Evolutionary conservation across 345 rosid genomes (phyloP), one percentile per base, ranked within the genome.

Genomic region (Arabis alpina): DNA sequence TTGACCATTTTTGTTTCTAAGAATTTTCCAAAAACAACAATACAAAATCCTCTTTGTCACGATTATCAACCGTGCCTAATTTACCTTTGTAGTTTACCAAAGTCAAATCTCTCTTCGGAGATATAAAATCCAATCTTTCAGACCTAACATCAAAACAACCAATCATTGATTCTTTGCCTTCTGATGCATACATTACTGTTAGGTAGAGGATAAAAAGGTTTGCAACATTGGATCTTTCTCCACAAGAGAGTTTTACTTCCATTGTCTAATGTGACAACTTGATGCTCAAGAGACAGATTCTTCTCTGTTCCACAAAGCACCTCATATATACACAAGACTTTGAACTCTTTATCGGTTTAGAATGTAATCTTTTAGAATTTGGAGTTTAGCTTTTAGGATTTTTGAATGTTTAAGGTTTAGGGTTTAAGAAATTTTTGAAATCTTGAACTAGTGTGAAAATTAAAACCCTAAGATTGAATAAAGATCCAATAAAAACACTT

Each of bases 141-240:
- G 7, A 24, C 3, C 8, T 27, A 27, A 52, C 56, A 52, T 52
- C 56, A 12, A 27, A 25, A 13, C 36, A 52, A 27, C 12, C 36
- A 4, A 52, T 27, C 36, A 19, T 19, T 19, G 23, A 19, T 19
- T 19, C 23, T 19, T 1, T 27, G 0, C 0, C 0, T 6, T 24
- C 2, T 25, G 56, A 52, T 52, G 15, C 56, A 52, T 11, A 12
- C 15, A 11, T 52, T 15, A 19, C 30, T 19, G 1, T 24, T 7
- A 14, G 10, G 13, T 6, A 2, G 0, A 51, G 10, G 34, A 10
- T 1, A 10, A 11, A n/a, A 3, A 19, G 23, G 23, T 19, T 19
- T 19, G 23, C 23, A 51, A 24, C 55, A 51, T 11, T 51, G 3
- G n/a, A 51, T 51, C 55, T 51, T 51, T 11, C 55, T 51, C 54